Conservation (phyloP, 2,329 filamentous ascomycete species). For the Metarhizium rileyi region DNA sequence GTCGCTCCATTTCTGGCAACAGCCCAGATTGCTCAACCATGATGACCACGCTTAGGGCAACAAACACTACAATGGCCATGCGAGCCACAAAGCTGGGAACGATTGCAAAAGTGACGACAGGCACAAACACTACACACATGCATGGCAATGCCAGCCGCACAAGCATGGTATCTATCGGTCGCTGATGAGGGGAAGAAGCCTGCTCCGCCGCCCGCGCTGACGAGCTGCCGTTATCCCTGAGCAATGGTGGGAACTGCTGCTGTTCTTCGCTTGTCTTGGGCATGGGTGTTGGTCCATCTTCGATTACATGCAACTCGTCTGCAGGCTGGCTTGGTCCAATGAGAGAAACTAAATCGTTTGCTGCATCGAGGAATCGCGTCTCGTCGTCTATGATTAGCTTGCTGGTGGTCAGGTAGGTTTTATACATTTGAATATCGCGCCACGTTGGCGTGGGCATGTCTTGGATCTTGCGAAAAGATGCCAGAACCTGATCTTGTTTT, state of each 20-base stretch:
- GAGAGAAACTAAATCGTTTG: slow-evolving; percentile 43
- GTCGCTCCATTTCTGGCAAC: slow-evolving; percentile 9
- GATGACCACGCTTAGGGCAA: slow-evolving; percentile 34
- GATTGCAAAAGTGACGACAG: slow-evolving; percentile 47
- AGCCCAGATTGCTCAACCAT: slow-evolving; percentile 18
- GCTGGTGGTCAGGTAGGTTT: slow-evolving; percentile 43
- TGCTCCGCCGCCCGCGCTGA: slow-evolving; percentile 2
- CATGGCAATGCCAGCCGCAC: slow-evolving; percentile 7
- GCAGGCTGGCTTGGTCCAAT: slow-evolving; percentile 5
- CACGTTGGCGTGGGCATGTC: slow-evolving; percentile 36
- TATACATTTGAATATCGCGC: slow-evolving; percentile 38
- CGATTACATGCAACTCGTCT: slow-evolving; percentile 7
- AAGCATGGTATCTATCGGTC: not conserved
- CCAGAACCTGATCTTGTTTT: slow-evolving; percentile 44
- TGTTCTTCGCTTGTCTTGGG: slow-evolving; percentile 9
- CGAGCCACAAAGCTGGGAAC: slow-evolving; percentile 47
- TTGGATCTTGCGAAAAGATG: slow-evolving; percentile 46
- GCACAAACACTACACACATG: slow-evolving; percentile 35
- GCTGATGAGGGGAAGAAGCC: not conserved
- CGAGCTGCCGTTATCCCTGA: slow-evolving; percentile 4
- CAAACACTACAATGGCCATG: slow-evolving; percentile 46
- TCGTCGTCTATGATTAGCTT: slow-evolving; percentile 50
- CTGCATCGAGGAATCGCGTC: slow-evolving; percentile 46
- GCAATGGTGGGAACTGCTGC: slow-evolving; percentile 3
- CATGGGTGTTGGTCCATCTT: slow-evolving; percentile 15